A percentile compares a stretch with the other conserved stretches of the same genome.
Conservation (phyloP, 495 filamentous ascomycete species). For the Tricharina praecox region DNA sequence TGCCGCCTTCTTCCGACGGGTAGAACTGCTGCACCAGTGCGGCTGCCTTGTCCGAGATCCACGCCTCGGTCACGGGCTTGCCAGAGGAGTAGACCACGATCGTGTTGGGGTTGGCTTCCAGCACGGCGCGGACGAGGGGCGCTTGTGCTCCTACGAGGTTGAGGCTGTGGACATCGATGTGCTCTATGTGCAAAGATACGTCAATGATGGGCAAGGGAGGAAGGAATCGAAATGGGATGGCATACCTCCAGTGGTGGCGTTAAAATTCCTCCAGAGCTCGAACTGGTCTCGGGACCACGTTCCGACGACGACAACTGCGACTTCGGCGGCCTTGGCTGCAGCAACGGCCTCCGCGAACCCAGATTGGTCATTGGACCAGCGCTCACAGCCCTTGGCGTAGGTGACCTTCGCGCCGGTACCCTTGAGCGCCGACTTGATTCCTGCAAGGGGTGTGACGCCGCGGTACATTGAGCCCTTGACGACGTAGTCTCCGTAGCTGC, state of each 20-base stretch:
- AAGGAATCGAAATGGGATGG: too few relatives aligned
- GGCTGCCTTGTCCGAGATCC: conserved; percentile 42
- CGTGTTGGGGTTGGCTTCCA: conserved; percentile 47
- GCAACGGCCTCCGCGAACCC: conserved; percentile 43
- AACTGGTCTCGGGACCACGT: conserved; percentile 58
- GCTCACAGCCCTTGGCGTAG: conserved; percentile 49
- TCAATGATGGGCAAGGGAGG: too few relatives aligned
- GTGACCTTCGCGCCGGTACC: conserved; percentile 37
- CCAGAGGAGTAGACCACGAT: conserved; percentile 52
- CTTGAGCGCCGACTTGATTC: conserved; percentile 41
- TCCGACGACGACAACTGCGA: conserved; percentile 54
- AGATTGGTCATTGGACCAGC: conserved; percentile 51
- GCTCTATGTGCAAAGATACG: too few relatives aligned
- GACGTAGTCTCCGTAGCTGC: conserved; percentile 51
- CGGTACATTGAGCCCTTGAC: conserved; percentile 41
- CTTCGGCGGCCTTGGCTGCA: conserved; percentile 46
- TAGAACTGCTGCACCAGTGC: conserved; percentile 58
- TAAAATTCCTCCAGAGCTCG: conserved; percentile 49
- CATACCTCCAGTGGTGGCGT: conserved; percentile 36
- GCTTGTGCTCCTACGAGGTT: conserved; percentile 54
- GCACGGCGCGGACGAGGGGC: conserved; percentile 44
- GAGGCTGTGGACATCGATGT: conserved; percentile 45
- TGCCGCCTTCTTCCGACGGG: conserved; percentile 39
- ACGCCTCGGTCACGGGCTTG: conserved; percentile 51
- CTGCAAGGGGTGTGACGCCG: conserved; percentile 46